These are phyloP conservation scores for Candida stauntonica DNA, from an alignment of 805 yeast species.

Conservation along the genomic window DNA sequence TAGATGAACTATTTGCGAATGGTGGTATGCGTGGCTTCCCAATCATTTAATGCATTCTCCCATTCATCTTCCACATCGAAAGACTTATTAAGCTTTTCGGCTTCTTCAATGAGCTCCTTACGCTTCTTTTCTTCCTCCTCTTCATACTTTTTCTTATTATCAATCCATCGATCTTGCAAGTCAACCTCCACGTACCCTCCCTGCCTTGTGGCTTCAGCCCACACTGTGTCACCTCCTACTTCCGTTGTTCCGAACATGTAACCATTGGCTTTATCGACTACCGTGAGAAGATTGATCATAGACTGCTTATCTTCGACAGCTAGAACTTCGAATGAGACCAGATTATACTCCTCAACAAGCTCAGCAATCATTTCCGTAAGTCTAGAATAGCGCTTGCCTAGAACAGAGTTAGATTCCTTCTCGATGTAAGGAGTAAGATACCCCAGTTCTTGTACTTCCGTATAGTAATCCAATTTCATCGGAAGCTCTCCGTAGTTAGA, in stretches of 20 bases:
- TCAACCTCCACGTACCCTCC: conserved; percentile 58
- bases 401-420: conserved; percentile 63
- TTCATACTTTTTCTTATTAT: conserved; percentile 74
- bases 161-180: conserved; percentile 95
- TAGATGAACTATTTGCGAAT: neutral
- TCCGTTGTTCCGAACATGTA: conserved; percentile 91
- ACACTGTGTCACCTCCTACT: conserved; percentile 92
- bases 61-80: conserved; percentile 65
- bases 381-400: conserved; percentile 57
- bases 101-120: conserved; percentile 37
- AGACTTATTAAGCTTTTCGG: conserved; percentile 36
- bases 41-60: conserved; percentile 58
- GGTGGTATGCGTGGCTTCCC: conserved; percentile 42
- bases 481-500: conserved; percentile 77
- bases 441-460: conserved; percentile 83
- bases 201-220: conserved; percentile 94
- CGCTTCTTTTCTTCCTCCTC: conserved; percentile 47
- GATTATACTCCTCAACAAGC: conserved; percentile 77
- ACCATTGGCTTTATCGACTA: conserved; percentile 89
- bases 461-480: conserved; percentile 77
- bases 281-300: conserved; percentile 76
- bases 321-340: conserved; percentile 84
- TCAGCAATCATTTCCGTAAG: conserved; percentile 79
- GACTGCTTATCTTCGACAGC: conserved; percentile 88
- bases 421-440: conserved; percentile 64